Percentiles rank a stretch among this genome's conserved stretches.
Conservation (phyloP, 371 early-diverging fungal species). For the Mortierella sp. region DNA sequence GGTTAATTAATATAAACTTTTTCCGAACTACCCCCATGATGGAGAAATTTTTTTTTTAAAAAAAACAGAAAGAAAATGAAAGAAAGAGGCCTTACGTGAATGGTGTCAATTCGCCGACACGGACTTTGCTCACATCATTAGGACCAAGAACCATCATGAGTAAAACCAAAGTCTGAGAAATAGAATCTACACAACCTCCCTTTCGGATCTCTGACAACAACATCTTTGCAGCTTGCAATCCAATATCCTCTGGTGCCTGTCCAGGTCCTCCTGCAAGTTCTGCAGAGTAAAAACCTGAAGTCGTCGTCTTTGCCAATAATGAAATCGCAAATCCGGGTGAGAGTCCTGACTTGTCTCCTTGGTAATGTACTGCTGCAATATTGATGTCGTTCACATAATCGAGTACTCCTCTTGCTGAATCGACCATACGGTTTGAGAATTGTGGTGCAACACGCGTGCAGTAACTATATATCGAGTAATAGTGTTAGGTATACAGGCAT, state of each 20-base stretch:
- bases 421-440: slow-evolving; percentile 93
- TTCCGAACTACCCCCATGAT: too few relatives aligned
- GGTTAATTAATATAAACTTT: background rate
- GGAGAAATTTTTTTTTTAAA: too few relatives aligned
- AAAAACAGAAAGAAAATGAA: slow-evolving; percentile 8
- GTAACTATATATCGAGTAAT: slow-evolving; percentile 29
- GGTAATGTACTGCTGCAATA: slow-evolving; percentile 96
- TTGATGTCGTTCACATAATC: slow-evolving; percentile 97
- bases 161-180: slow-evolving; percentile 89
- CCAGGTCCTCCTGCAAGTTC: slow-evolving; percentile 86
- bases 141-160: slow-evolving; percentile 90
- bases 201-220: slow-evolving; percentile 87
- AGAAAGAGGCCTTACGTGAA: slow-evolving; percentile 76
- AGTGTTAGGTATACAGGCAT: too few relatives aligned
- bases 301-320: slow-evolving; percentile 93
- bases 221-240: slow-evolving; percentile 78
- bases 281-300: slow-evolving; percentile 84
- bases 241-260: slow-evolving; percentile 92
- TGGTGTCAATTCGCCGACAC: slow-evolving; percentile 85
- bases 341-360: slow-evolving; percentile 91
- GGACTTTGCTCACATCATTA: slow-evolving; percentile 94
- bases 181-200: slow-evolving; percentile 92
- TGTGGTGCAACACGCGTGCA: slow-evolving; percentile 95
- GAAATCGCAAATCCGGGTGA: slow-evolving; percentile 95
- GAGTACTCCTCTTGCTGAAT: slow-evolving; percentile 86